Conservation (phyloP, 169 alveolate species). For the Plasmodium blacklocki region DNA sequence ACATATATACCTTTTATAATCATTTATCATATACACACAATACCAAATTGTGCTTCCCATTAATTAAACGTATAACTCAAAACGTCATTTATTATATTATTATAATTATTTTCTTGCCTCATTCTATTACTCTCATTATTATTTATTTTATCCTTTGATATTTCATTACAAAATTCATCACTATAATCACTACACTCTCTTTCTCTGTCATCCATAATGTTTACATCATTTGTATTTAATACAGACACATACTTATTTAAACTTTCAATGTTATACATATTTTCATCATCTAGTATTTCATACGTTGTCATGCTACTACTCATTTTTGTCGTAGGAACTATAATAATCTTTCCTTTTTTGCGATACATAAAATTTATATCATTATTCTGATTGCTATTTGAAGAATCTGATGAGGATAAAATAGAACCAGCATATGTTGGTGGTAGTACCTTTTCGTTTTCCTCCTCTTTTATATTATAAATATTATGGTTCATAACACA, state of each 20-base stretch:
- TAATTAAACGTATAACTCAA: slow-evolving; percentile 33
- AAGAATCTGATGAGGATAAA: no score
- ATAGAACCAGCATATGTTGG: no score
- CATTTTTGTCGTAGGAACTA: no score
- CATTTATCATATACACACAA: no score
- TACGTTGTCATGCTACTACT: background rate
- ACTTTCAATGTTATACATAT: slow-evolving; percentile 2
- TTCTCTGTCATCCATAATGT: slow-evolving; percentile 9
- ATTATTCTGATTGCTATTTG: no score
- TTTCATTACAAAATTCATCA: slow-evolving; percentile 5
- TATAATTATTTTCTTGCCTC: background rate
- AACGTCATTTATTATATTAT: slow-evolving; percentile 21
- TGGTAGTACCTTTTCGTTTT: no score
- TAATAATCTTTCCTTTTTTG: no score
- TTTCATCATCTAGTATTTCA: background rate
- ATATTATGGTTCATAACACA: no score
- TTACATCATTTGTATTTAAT: slow-evolving; percentile 30
- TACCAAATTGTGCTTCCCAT: background rate
- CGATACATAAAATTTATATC: no score
- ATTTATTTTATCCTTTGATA: background rate
- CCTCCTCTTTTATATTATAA: no score
- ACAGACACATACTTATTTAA: slow-evolving; percentile 30
- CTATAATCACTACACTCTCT: slow-evolving; percentile 42
- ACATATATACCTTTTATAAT: no score
- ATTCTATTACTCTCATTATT: background rate